Evolutionary conservation across 768 basidiomycete species (phyloP).

Genomic region (Kwoniella dejecticola): DNA sequence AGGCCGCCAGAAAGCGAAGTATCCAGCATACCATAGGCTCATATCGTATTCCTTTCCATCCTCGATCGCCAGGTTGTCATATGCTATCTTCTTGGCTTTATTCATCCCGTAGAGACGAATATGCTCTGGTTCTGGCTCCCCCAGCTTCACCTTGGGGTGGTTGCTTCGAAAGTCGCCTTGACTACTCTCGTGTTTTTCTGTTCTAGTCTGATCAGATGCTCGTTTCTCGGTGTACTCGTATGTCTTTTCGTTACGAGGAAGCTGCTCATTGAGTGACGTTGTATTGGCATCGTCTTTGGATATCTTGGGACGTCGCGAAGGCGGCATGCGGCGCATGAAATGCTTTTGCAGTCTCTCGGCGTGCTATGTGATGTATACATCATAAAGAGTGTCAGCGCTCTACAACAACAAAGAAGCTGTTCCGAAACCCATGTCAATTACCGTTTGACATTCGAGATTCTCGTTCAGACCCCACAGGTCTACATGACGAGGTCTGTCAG

Average conservation of each 20-base stretch:
- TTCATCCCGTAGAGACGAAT: slow-evolving; percentile 21
- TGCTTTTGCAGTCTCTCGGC: slow-evolving; percentile 20
- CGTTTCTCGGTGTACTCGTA: not conserved
- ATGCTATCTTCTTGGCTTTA: slow-evolving; percentile 35
- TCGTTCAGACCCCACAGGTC: slow-evolving; percentile 27
- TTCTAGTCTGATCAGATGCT: not conserved
- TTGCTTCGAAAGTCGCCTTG: not conserved
- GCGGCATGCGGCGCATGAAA: slow-evolving; percentile 29
- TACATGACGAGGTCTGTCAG: no score
- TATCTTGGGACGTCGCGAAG: slow-evolving; percentile 11
- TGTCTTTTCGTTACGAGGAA: no score
- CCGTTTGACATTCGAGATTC: slow-evolving; percentile 25
- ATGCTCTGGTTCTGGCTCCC: slow-evolving; percentile 2
- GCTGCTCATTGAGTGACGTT: no score
- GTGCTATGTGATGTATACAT: not conserved
- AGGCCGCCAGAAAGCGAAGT: slow-evolving; percentile 14
- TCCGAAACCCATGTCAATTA: slow-evolving; percentile 23
- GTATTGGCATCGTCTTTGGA: not conserved
- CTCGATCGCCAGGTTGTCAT: slow-evolving; percentile 32
- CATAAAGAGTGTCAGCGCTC: not conserved
- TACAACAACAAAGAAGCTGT: no score
- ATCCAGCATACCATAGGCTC: slow-evolving; percentile 36
- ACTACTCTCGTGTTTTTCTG: not conserved
- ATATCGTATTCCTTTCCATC: slow-evolving; percentile 42
- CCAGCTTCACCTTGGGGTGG: slow-evolving; percentile 2